phyloP scores from a whole-genome alignment of 345 rosid species.

The Carallia pectinifolia region DNA sequence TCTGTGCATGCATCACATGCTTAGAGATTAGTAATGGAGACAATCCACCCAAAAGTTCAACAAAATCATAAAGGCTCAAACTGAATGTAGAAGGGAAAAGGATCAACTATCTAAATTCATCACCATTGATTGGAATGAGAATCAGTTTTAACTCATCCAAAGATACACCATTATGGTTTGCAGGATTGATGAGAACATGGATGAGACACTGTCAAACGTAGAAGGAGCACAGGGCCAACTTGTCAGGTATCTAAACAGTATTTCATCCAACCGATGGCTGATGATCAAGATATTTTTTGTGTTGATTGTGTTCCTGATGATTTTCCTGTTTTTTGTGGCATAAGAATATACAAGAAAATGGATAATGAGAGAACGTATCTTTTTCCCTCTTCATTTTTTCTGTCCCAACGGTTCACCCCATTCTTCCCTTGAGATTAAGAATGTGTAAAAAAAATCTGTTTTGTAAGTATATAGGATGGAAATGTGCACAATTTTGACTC shows the following conservation, averaged over 20 bases:
- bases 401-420: not conserved
- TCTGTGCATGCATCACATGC: not conserved
- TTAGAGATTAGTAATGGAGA: not conserved
- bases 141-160: not conserved
- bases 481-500: conserved; percentile 18
- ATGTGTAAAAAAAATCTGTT: conserved; percentile 1
- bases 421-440: conserved; percentile 14
- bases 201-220: conserved; percentile 60
- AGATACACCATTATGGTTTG: not conserved
- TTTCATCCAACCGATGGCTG: conserved; percentile 79
- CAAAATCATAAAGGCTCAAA: not conserved
- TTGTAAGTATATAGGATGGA: conserved; percentile 6
- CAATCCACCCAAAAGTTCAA: not conserved
- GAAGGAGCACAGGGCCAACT: conserved; percentile 77
- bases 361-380: conserved; percentile 13
- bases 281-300: conserved; percentile 82
- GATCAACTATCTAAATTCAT: not conserved
- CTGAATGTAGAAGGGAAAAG: not conserved
- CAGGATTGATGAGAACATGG: conserved; percentile 87
- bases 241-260: conserved; percentile 65
- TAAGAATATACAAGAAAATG: conserved; percentile 23
- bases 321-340: conserved; percentile 79
- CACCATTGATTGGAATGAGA: not conserved
- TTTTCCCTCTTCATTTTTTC: not conserved
- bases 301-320: conserved; percentile 66